Conservation (phyloP, 768 basidiomycete species). For the Kwoniella pini region DNA sequence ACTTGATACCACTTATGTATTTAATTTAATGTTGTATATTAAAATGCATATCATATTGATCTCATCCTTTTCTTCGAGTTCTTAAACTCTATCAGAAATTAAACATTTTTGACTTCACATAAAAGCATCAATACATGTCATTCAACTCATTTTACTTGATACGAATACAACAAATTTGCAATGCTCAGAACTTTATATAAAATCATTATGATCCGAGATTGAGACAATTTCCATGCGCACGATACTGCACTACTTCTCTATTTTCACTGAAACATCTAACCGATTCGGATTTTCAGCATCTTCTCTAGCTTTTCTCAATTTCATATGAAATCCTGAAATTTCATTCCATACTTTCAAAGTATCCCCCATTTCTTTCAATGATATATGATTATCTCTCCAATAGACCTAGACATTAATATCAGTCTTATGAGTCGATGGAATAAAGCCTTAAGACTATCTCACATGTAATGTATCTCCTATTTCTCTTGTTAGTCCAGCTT, state of each 20-base stretch:
- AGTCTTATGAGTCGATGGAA: background rate
- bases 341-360: slow-evolving; percentile 7
- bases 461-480: slow-evolving; percentile 18
- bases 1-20: no score
- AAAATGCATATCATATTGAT: no score
- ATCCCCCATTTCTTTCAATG: background rate
- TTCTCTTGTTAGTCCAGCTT: slow-evolving; percentile 18
- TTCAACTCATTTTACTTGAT: no score
- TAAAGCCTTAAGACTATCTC: slow-evolving; percentile 8
- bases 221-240: no score
- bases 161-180: no score
- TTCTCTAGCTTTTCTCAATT: background rate
- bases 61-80: no score
- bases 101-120: no score
- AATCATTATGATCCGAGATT: no score
- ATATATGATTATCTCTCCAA: slow-evolving; percentile 2
- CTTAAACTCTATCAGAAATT: no score
- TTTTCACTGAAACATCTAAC: background rate
- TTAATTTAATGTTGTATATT: no score
- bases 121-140: no score
- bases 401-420: background rate
- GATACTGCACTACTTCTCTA: background rate
- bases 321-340: slow-evolving; percentile 1
- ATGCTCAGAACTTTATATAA: no score
- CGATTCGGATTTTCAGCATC: background rate